Percentiles rank a stretch among this genome's conserved stretches.
These are phyloP conservation scores for Apiospora pterosperma DNA, from an alignment of 2,329 filamentous ascomycete genomes.

Conservation along the genomic window DNA sequence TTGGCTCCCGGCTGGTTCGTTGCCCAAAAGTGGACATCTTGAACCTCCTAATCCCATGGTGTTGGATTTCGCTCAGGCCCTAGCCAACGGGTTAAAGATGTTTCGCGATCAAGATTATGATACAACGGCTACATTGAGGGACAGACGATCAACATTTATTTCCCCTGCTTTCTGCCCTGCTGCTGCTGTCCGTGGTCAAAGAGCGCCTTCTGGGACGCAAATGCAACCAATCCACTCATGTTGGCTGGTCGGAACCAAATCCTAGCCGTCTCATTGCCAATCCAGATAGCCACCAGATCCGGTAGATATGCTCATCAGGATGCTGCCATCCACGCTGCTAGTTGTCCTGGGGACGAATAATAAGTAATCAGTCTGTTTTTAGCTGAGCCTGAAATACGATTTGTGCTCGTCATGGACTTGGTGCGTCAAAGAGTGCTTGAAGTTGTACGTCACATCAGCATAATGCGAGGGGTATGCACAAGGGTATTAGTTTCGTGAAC, in stretches of 20 bases:
- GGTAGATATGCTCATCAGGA: neutral
- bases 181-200: too few relatives aligned
- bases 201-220: too few relatives aligned
- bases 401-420: neutral
- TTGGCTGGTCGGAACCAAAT: neutral
- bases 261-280: neutral
- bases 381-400: neutral
- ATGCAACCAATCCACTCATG: neutral
- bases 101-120: neutral
- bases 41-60: neutral
- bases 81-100: neutral
- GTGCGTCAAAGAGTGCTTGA: neutral
- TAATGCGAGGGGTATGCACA: neutral
- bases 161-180: too few relatives aligned
- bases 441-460: neutral
- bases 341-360: neutral
- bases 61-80: neutral
- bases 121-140: neutral
- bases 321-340: neutral
- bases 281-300: neutral
- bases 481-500: slow-evolving; percentile 3
- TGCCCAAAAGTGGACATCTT: neutral
- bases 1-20: neutral
- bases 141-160: neutral
- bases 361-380: too few relatives aligned